These are phyloP conservation scores for Candida takata DNA, from an alignment of 805 yeast species.

Conservation along the genomic window DNA sequence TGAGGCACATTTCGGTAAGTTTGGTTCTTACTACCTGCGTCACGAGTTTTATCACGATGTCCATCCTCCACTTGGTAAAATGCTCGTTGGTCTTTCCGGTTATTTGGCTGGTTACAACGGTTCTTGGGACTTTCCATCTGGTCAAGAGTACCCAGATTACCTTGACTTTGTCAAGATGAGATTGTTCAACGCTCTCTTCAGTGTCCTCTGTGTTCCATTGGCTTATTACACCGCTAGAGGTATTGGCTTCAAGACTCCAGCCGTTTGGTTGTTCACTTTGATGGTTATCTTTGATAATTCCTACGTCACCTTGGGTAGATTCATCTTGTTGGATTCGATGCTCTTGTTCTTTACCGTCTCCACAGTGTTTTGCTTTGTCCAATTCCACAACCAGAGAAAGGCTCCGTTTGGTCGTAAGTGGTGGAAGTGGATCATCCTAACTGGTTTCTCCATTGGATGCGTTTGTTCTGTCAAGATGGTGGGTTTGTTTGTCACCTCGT, in stretches of 20 bases:
- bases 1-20: slow-evolving; percentile 96
- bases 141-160: slow-evolving; percentile 65
- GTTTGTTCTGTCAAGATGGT: slow-evolving; percentile 95
- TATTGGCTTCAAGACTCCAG: slow-evolving; percentile 61
- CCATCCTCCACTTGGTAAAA: slow-evolving; percentile 95
- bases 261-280: slow-evolving; percentile 72
- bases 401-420: slow-evolving; percentile 62
- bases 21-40: slow-evolving; percentile 83
- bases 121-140: slow-evolving; percentile 82
- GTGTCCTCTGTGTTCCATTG: slow-evolving; percentile 78
- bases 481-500: slow-evolving; percentile 81
- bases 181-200: slow-evolving; percentile 76
- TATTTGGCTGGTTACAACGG: slow-evolving; percentile 85
- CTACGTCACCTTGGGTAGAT: slow-evolving; percentile 78
- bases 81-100: slow-evolving; percentile 85
- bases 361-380: slow-evolving; percentile 66
- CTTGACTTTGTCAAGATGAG: slow-evolving; percentile 84
- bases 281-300: slow-evolving; percentile 81
- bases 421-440: slow-evolving; percentile 88
- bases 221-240: slow-evolving; percentile 77
- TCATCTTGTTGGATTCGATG: slow-evolving; percentile 88
- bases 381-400: slow-evolving; percentile 56
- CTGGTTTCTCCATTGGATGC: slow-evolving; percentile 86
- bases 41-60: slow-evolving; percentile 94
- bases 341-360: slow-evolving; percentile 81